A percentile compares a stretch with the other conserved stretches of the same genome.
Evolutionary conservation across 2,329 filamentous ascomycete species (phyloP).

Genomic region (Xylariaceae sp.): DNA sequence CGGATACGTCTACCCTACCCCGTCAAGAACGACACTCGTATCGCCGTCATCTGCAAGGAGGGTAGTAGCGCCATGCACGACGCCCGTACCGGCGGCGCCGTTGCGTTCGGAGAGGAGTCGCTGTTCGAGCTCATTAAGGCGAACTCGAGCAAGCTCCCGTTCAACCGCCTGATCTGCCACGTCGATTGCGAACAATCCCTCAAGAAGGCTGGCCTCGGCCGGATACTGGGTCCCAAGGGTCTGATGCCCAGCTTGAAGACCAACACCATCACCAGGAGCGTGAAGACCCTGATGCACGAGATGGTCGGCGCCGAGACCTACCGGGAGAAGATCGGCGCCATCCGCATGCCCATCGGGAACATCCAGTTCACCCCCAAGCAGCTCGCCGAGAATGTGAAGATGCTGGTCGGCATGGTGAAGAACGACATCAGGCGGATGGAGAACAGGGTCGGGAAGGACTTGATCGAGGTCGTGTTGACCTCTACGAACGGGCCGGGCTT

Average conservation of each 20-base stretch:
- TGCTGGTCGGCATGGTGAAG: conserved; percentile 76
- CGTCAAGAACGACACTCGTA: conserved; percentile 83
- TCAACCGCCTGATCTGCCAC: conserved; percentile 89
- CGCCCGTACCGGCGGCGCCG: conserved; percentile 77
- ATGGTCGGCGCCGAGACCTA: conserved; percentile 86
- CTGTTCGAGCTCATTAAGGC: conserved; percentile 76
- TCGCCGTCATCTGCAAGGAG: conserved; percentile 90
- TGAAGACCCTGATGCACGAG: conserved; percentile 74
- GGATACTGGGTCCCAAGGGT: conserved; percentile 83
- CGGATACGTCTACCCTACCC: conserved; percentile 86
- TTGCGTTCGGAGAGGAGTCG: conserved; percentile 80
- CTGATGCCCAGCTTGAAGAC: conserved; percentile 90
- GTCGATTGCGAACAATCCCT: conserved; percentile 75
- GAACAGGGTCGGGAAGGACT: conserved; percentile 68
- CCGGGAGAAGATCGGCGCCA: conserved; percentile 80
- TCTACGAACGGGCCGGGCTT: conserved; percentile 87
- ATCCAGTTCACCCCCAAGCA: conserved; percentile 85
- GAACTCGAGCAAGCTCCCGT: conserved; percentile 75
- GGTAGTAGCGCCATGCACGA: conserved; percentile 73
- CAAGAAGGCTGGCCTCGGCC: conserved; percentile 78
- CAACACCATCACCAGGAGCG: conserved; percentile 84
- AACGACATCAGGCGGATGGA: conserved; percentile 70
- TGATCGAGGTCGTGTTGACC: conserved; percentile 78
- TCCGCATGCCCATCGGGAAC: conserved; percentile 90
- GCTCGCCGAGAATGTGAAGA: conserved; percentile 80